Base-by-base conservation (phyloP, 2,329 filamentous ascomycete species). In the Colletotrichum lini region DNA sequence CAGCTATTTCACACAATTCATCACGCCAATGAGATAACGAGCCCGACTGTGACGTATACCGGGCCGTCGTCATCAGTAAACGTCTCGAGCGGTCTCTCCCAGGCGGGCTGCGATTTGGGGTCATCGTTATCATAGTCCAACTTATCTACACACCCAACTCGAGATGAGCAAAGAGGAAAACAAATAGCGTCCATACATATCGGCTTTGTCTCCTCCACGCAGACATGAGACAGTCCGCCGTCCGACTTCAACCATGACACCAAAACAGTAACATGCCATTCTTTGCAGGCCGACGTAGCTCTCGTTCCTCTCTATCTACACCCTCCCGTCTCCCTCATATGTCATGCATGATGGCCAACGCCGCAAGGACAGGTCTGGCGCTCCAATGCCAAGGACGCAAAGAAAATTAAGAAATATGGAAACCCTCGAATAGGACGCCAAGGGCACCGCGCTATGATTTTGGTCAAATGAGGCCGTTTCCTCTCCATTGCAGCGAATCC, bases 321-420 rank as follows among this genome's bases (percentile, higher is more conserved):
- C 52, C 50, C 21, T 42, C 26, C 53, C 21, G 50, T 60, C 40
- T 40, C 15, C 52, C 26, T 26, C 59, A 60, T 23, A 30, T 40
- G 60, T 35, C 59, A 65, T 70, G 69, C 52, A 64, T 44, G 35
- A 30, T 49, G 44, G 9, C 26, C 30, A 67, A 70, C 67, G 56
- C 67, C 62, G 21, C 30, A 18, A 65, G 44, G 30, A 47, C 42
- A 58, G 26, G 35, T 45, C 53, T 45, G 8, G 44, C 26, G 42
- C n/a, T 40, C 4, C 7, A n/a, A 65, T 40, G 38, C 42, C 47
- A 23, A 13, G 13, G 26, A 21, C 38, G 26, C 8, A 30, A 10
- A 40, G 38, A 8, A 50, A 44, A 47, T 21, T 16, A 38, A 40
- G 12, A 23, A 23, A 47, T 23, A 10, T 15, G 26, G 10, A 64